Percentiles rank a stretch among this genome's conserved stretches.
Conservation (phyloP, 768 basidiomycete species). For the Suillus paluster region DNA sequence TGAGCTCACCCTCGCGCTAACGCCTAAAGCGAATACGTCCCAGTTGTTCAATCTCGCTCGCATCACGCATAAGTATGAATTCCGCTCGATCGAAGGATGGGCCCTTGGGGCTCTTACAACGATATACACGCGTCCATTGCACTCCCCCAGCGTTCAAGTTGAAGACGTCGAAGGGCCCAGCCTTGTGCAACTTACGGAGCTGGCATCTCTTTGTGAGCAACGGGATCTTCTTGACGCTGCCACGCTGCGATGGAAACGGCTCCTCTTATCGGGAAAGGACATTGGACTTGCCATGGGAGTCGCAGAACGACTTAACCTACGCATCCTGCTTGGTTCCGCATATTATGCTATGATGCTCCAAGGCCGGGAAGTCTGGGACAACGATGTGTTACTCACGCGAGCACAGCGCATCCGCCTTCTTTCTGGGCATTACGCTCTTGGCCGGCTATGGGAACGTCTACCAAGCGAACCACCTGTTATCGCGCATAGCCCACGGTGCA, state of each 20-base stretch:
- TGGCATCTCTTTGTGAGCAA: conserved; percentile 55
- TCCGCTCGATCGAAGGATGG: conserved; percentile 51
- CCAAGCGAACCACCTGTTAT: conserved; percentile 46
- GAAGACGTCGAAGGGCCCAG: conserved; percentile 40
- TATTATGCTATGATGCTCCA: conserved; percentile 58
- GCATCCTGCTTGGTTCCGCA: conserved; percentile 50
- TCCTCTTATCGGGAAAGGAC: conserved; percentile 49
- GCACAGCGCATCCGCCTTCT: conserved; percentile 56
- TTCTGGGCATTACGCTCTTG: conserved; percentile 55
- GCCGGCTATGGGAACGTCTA: conserved; percentile 48
- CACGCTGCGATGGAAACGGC: conserved; percentile 50
- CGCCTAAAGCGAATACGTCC: conserved; percentile 47
- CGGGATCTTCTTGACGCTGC: conserved; percentile 47
- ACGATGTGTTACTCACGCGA: conserved; percentile 48
- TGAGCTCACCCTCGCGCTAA: conserved; percentile 48
- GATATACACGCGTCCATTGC: conserved; percentile 37
- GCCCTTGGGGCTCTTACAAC: conserved; percentile 43
- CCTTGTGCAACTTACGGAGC: conserved; percentile 54
- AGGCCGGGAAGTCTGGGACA: conserved; percentile 53
- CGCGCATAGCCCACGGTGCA: conserved; percentile 47
- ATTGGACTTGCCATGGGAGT: conserved; percentile 49
- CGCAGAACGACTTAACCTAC: conserved; percentile 52
- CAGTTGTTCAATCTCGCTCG: conserved; percentile 50
- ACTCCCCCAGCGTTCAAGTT: conserved; percentile 25
- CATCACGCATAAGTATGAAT: conserved; percentile 54